Evolutionary conservation across 495 filamentous ascomycete genomes (phyloP).

Genomic region (Tricharina praecox): DNA sequence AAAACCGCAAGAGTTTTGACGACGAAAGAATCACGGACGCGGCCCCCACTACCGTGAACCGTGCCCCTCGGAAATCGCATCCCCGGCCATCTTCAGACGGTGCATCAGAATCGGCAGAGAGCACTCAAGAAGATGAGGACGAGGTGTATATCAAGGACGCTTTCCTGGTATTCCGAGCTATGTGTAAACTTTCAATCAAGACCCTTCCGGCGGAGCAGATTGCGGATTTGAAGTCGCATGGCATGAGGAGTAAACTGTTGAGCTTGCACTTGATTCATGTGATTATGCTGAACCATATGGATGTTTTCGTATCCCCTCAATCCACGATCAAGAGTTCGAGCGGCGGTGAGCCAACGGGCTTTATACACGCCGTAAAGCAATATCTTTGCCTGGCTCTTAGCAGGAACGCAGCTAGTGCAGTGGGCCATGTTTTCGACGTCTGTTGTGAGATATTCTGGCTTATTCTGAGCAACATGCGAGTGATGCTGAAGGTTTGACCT

Average conservation of each 20-base stretch:
- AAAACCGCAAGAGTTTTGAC: constrained; percentile 83
- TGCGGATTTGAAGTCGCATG: constrained; percentile 77
- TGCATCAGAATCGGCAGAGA: constrained; percentile 33
- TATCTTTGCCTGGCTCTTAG: constrained; percentile 88
- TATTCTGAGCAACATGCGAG: constrained; percentile 83
- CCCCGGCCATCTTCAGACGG: constrained; percentile 33
- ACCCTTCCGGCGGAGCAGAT: constrained; percentile 73
- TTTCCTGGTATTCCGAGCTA: constrained; percentile 89
- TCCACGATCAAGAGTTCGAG: constrained; percentile 78
- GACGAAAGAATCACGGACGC: constrained; percentile 80
- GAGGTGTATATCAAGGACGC: constrained; percentile 94
- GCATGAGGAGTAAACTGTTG: constrained; percentile 92
- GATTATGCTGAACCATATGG: constrained; percentile 75
- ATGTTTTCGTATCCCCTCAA: constrained; percentile 71
- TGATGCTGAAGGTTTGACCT: constrained; percentile 64
- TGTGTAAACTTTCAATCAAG: constrained; percentile 95
- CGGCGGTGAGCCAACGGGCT: constrained; percentile 67
- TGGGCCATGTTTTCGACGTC: constrained; percentile 81
- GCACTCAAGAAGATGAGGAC: constrained; percentile 66
- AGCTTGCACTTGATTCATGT: constrained; percentile 89
- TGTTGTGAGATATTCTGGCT: constrained; percentile 97
- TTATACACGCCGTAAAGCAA: constrained; percentile 90
- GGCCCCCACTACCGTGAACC: constrained; percentile 80
- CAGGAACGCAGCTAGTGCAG: constrained; percentile 83
- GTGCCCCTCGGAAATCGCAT: constrained; percentile 37